A percentile compares a stretch with the other conserved stretches of the same genome.
These are phyloP conservation scores for Aphanomyces invadans DNA, from an alignment of 352 stramenopile species.

Conservation along the genomic window DNA sequence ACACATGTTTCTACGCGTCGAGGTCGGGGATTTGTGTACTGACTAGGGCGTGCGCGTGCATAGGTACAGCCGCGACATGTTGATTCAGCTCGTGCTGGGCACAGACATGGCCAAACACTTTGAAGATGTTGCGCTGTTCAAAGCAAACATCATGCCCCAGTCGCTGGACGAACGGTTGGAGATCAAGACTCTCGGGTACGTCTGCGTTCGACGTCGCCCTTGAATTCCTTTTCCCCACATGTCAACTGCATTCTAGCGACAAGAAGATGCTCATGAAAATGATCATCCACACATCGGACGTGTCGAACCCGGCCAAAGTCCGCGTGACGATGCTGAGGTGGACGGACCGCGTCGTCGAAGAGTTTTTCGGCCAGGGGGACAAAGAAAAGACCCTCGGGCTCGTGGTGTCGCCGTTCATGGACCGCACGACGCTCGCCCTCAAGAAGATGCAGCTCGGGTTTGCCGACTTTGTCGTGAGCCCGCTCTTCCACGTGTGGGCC, in stretches of 20 bases:
- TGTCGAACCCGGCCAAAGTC: slow-evolving; percentile 91
- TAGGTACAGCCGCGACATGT: slow-evolving; percentile 73
- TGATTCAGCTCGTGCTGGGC: slow-evolving; percentile 85
- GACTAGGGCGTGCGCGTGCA: background rate
- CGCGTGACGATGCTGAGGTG: slow-evolving; percentile 85
- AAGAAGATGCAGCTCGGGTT: slow-evolving; percentile 93
- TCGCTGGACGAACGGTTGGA: slow-evolving; percentile 47
- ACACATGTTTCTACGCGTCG: too few species aligned
- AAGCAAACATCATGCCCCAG: slow-evolving; percentile 71
- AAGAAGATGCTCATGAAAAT: slow-evolving; percentile 86
- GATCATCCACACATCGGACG: slow-evolving; percentile 89
- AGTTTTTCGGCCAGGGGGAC: slow-evolving; percentile 95
- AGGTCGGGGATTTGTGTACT: too few species aligned
- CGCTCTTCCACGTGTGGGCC: slow-evolving; percentile 79
- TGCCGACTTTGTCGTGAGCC: slow-evolving; percentile 90
- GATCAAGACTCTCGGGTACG: slow-evolving; percentile 62
- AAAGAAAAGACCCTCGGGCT: slow-evolving; percentile 88
- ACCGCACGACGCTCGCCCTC: slow-evolving; percentile 86
- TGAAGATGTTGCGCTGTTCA: slow-evolving; percentile 81
- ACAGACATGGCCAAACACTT: slow-evolving; percentile 89
- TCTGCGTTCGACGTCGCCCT: background rate
- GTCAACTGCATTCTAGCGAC: too few species aligned
- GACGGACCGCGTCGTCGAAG: slow-evolving; percentile 89
- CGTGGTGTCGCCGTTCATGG: slow-evolving; percentile 89
- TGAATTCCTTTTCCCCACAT: too few species aligned